These are phyloP conservation scores for Magnusiomyces paraingens DNA, from an alignment of 1,139 yeast species.

Conservation along the genomic window DNA sequence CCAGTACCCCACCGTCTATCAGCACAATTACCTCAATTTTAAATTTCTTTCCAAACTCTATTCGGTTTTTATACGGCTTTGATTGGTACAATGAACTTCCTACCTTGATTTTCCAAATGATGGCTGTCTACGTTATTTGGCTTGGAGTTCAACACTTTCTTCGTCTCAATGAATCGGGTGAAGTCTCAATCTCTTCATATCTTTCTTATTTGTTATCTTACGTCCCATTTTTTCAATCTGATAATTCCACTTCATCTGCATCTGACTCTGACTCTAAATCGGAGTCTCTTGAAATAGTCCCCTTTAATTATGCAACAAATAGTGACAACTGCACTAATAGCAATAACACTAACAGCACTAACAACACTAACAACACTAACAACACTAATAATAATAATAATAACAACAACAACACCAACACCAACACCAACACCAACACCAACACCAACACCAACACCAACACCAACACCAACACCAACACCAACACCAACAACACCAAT, in stretches of 20 bases:
- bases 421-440: neutral
- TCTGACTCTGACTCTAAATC: neutral
- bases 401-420: neutral
- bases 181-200: too few relatives aligned
- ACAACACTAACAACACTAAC: neutral
- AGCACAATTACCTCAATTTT: conserved; percentile 25
- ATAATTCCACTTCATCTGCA: neutral
- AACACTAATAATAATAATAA: neutral
- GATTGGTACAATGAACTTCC: conserved; percentile 30
- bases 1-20: conserved; percentile 13
- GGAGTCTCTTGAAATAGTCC: neutral
- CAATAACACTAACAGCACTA: neutral
- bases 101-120: conserved; percentile 23
- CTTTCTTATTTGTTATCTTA: too few relatives aligned
- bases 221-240: too few relatives aligned
- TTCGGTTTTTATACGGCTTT: conserved; percentile 23
- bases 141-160: conserved; percentile 19
- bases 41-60: conserved; percentile 21
- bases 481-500: neutral
- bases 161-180: neutral
- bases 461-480: neutral
- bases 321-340: too few relatives aligned
- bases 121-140: conserved; percentile 29
- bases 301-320: too few relatives aligned
- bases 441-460: neutral